These are phyloP conservation scores for Agaricus subrufescens DNA, from an alignment of 768 basidiomycete species.

Conservation along the genomic window DNA sequence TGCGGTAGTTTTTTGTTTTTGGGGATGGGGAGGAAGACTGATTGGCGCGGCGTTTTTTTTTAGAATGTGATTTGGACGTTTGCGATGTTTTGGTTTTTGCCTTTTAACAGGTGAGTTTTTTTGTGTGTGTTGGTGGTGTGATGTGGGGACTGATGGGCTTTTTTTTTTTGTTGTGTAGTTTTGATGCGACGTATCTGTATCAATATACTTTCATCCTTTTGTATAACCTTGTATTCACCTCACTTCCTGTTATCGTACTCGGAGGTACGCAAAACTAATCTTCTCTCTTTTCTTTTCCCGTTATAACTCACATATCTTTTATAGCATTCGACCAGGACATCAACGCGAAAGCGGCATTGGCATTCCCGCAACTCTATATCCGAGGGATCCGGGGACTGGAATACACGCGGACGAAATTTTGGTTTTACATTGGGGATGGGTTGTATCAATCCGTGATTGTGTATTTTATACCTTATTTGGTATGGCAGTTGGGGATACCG, in stretches of 20 bases:
- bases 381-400: conserved; percentile 92
- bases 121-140: not conserved
- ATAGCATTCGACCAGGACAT: conserved; percentile 91
- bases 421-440: conserved; percentile 93
- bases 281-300: not conserved
- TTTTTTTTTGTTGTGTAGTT: conserved; percentile 39
- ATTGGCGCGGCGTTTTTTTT: too few species aligned
- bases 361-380: conserved; percentile 94
- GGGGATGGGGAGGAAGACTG: not conserved
- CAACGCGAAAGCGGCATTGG: conserved; percentile 82
- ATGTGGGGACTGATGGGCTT: not conserved
- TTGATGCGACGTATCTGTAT: conserved; percentile 92
- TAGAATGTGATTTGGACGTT: conserved; percentile 93
- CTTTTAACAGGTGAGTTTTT: conserved; percentile 70
- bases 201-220: conserved; percentile 92
- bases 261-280: conserved; percentile 54
- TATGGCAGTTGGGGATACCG: conserved; percentile 61
- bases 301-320: conserved; percentile 10
- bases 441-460: conserved; percentile 88
- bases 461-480: conserved; percentile 81
- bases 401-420: conserved; percentile 89
- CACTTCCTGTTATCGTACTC: conserved; percentile 84
- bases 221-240: conserved; percentile 91
- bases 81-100: conserved; percentile 90
- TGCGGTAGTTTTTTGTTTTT: conserved; percentile 18